Evolutionary conservation across 306 rosid species (phyloP).

Genomic region (Cucurbita moschata): DNA sequence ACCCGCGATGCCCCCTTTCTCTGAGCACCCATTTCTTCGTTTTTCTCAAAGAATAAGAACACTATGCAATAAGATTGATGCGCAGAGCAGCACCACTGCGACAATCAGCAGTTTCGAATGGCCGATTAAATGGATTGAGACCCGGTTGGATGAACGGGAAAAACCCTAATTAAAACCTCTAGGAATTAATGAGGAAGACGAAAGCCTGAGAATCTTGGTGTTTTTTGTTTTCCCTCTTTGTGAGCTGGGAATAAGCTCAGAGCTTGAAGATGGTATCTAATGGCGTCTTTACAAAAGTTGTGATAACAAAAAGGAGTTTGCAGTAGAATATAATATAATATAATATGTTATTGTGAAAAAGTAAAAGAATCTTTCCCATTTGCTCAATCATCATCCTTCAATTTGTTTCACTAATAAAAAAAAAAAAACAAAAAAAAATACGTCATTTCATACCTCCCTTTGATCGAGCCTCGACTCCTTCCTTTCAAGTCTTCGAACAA

Average conservation of each 20-base stretch:
- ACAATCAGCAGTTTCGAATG: background rate
- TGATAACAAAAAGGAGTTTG: too few relatives aligned
- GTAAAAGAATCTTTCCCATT: too few relatives aligned
- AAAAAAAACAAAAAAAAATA: too few relatives aligned
- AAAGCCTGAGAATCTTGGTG: background rate
- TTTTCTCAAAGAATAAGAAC: background rate
- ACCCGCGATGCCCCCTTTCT: constrained; percentile 48
- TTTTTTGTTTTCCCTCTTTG: background rate
- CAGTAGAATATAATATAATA: too few relatives aligned
- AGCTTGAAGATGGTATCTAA: too few relatives aligned
- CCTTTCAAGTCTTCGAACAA: too few relatives aligned
- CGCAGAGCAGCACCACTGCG: background rate
- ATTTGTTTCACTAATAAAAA: too few relatives aligned
- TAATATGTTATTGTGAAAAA: too few relatives aligned
- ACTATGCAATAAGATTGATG: background rate
- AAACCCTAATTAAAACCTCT: background rate
- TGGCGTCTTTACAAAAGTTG: too few relatives aligned
- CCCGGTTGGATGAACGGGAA: background rate
- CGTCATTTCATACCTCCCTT: too few relatives aligned
- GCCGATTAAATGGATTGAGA: background rate
- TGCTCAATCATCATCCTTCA: too few relatives aligned
- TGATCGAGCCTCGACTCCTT: too few relatives aligned
- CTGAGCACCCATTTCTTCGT: constrained; percentile 55
- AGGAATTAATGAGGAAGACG: background rate
- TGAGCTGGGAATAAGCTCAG: background rate